A percentile compares a stretch with the other conserved stretches of the same genome.
Conservation (phyloP, 1,139 yeast genomes). For the Arxiozyma bovina region DNA sequence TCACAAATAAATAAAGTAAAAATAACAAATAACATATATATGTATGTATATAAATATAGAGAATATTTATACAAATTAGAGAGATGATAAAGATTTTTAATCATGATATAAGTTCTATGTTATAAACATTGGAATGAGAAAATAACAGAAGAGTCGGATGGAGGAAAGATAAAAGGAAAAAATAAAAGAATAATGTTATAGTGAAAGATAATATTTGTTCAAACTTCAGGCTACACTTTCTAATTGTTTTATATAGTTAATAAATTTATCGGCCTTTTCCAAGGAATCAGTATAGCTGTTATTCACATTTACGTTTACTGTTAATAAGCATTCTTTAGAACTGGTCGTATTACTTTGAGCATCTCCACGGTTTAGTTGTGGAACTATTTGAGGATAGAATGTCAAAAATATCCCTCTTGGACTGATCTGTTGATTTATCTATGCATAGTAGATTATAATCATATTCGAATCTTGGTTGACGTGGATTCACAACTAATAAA, state of each 20-base stretch:
- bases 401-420: constrained; percentile 39
- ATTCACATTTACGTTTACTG: constrained; percentile 35
- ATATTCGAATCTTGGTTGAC: constrained; percentile 49
- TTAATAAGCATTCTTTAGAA: constrained; percentile 12
- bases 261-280: constrained; percentile 22
- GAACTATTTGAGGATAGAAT: constrained; percentile 25
- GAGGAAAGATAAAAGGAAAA: background rate
- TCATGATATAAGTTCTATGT: background rate
- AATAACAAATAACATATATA: background rate
- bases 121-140: background rate
- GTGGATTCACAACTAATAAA: constrained; percentile 49
- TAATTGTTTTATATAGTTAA: constrained; percentile 20
- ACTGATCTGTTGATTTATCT: constrained; percentile 2
- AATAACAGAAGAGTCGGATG: background rate
- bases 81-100: no score
- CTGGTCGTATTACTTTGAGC: background rate
- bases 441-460: constrained; percentile 21
- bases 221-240: constrained; percentile 4
- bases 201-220: background rate
- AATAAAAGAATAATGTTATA: no score
- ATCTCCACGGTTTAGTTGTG: constrained; percentile 4
- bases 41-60: background rate
- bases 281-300: constrained; percentile 22
- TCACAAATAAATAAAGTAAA: background rate
- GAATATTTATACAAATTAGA: background rate